These are phyloP conservation scores for Suhomyces terraborum DNA, from an alignment of 1,139 yeast species.

Conservation along the genomic window DNA sequence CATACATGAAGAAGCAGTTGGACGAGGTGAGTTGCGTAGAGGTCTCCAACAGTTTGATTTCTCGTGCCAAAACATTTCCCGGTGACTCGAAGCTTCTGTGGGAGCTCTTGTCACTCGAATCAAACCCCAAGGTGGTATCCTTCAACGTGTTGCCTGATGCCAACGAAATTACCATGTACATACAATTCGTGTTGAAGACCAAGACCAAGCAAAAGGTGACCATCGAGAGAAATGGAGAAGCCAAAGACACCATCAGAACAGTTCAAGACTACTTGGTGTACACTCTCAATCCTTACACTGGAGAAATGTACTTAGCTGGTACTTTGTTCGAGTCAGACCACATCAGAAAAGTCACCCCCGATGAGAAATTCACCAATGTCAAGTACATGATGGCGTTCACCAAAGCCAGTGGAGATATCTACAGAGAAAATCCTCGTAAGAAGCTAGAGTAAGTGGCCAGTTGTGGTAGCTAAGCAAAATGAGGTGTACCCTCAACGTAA, in stretches of 20 bases:
- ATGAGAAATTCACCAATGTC: constrained; percentile 38
- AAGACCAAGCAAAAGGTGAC: constrained; percentile 72
- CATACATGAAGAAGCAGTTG: constrained; percentile 45
- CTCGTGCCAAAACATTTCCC: constrained; percentile 59
- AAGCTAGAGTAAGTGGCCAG: not conserved
- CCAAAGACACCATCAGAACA: constrained; percentile 49
- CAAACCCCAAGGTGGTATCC: constrained; percentile 69
- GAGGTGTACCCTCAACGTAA: not conserved
- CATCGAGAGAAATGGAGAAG: constrained; percentile 39
- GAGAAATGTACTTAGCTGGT: constrained; percentile 72
- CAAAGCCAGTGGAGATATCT: constrained; percentile 52
- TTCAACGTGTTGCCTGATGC: constrained; percentile 64
- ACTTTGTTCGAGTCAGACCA: constrained; percentile 72
- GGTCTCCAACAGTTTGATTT: constrained; percentile 36
- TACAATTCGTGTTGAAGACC: constrained; percentile 77
- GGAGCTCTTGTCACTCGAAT: constrained; percentile 72
- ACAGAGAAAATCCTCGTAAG: constrained; percentile 22
- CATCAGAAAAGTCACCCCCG: constrained; percentile 39
- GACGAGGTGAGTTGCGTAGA: constrained; percentile 58
- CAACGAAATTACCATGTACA: constrained; percentile 64
- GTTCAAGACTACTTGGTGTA: constrained; percentile 76
- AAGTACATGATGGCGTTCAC: constrained; percentile 24
- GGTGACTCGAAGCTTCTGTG: constrained; percentile 61
- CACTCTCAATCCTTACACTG: constrained; percentile 70
- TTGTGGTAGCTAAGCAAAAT: not conserved